Percentiles rank a stretch among this genome's conserved stretches.
Conservation (phyloP, 495 filamentous ascomycete genomes). For the Penicillium desertorum region DNA sequence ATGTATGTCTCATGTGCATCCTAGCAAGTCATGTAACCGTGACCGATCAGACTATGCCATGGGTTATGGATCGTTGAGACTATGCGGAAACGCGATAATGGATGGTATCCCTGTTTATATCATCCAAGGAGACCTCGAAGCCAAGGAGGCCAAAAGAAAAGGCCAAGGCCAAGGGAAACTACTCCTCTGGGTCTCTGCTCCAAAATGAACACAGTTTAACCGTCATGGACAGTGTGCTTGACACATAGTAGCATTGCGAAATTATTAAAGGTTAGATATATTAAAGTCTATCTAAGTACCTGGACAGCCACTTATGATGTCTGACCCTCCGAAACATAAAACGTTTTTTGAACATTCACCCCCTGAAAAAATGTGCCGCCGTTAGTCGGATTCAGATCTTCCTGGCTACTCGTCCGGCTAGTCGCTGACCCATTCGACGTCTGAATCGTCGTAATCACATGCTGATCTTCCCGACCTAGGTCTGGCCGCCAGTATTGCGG, state of each 20-base stretch:
- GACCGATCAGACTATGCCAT: too few relatives aligned
- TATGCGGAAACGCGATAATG: too few relatives aligned
- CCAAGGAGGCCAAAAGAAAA: too few relatives aligned
- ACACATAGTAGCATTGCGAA: background rate
- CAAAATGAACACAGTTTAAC: too few relatives aligned
- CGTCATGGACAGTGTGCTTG: background rate
- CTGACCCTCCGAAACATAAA: slow-evolving; percentile 36
- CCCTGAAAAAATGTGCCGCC: slow-evolving; percentile 26
- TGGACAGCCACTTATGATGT: background rate
- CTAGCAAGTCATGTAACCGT: too few relatives aligned
- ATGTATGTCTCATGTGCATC: too few relatives aligned
- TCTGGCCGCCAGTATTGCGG: slow-evolving; percentile 39
- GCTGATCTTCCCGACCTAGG: slow-evolving; percentile 29
- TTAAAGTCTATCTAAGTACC: background rate
- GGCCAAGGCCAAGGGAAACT: too few relatives aligned
- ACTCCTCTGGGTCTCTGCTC: too few relatives aligned
- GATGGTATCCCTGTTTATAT: too few relatives aligned
- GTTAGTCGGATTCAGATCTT: slow-evolving; percentile 37
- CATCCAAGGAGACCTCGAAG: too few relatives aligned
- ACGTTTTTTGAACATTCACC: slow-evolving; percentile 45
- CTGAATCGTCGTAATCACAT: slow-evolving; percentile 36
- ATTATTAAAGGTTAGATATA: background rate
- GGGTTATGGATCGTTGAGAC: too few relatives aligned
- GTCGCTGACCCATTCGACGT: slow-evolving; percentile 23
- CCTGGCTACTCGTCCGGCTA: slow-evolving; percentile 40